Conservation (phyloP, 2,329 filamentous ascomycete genomes). For the Cordyceps javanica region DNA sequence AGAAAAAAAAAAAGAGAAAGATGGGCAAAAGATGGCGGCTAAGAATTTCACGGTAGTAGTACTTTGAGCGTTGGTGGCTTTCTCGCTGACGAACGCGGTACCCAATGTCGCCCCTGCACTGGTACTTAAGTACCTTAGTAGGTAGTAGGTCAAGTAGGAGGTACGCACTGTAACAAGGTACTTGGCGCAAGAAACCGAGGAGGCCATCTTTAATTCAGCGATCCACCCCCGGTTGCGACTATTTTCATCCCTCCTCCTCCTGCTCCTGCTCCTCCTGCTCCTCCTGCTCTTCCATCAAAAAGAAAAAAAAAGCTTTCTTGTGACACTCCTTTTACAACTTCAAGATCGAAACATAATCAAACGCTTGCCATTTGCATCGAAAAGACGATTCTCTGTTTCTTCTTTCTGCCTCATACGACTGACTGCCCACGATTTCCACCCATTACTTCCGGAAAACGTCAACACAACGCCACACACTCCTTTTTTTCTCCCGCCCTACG, state of each 20-base stretch:
- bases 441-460: background rate
- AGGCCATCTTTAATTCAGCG: background rate
- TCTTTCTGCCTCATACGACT: background rate
- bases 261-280: too few species aligned
- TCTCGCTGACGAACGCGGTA: background rate
- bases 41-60: too few species aligned
- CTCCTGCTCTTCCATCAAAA: background rate
- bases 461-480: background rate
- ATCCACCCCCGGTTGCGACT: slow-evolving; percentile 1
- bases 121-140: too few species aligned
- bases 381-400: background rate
- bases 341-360: background rate
- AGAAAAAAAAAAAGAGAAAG: background rate
- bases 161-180: too few species aligned
- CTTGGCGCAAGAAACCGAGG: too few species aligned
- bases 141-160: too few species aligned
- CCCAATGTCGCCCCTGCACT: too few species aligned
- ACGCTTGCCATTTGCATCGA: background rate
- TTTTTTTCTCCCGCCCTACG: background rate
- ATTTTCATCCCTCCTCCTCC: background rate
- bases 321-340: slow-evolving; percentile 1
- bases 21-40: too few species aligned
- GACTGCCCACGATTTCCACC: background rate
- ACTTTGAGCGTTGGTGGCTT: background rate
- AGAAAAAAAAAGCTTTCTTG: background rate